A percentile compares a stretch with the other conserved stretches of the same genome.
These are phyloP conservation scores for Hypoxylon cercidicola DNA, from an alignment of 495 filamentous ascomycete genomes.

Conservation along the genomic window DNA sequence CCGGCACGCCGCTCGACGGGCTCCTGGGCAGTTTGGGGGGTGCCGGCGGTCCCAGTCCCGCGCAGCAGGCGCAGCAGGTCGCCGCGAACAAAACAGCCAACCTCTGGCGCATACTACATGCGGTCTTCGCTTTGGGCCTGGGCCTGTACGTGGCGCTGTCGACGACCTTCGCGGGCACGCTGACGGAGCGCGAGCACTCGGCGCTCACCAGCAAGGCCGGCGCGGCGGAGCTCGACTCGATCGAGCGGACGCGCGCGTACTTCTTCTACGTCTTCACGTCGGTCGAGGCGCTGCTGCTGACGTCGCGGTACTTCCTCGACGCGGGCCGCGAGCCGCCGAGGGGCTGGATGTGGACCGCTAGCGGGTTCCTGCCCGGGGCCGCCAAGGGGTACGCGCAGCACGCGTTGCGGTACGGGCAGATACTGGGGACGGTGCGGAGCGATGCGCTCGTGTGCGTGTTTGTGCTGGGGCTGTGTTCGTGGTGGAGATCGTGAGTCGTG, in stretches of 20 bases:
- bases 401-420: constrained; percentile 73
- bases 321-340: constrained; percentile 54
- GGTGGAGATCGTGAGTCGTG: constrained; percentile 61
- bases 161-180: constrained; percentile 71
- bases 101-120: constrained; percentile 81
- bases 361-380: constrained; percentile 67
- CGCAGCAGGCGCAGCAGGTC: constrained; percentile 45
- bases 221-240: constrained; percentile 32
- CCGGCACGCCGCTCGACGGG: constrained; percentile 42
- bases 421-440: constrained; percentile 68
- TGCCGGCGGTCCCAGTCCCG: constrained; percentile 56
- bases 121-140: constrained; percentile 74
- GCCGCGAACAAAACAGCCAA: constrained; percentile 58
- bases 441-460: constrained; percentile 80
- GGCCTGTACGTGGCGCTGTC: constrained; percentile 75
- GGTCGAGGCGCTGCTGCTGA: constrained; percentile 77
- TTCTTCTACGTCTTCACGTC: constrained; percentile 84
- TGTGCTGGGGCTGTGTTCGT: constrained; percentile 76
- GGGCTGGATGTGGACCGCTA: constrained; percentile 68
- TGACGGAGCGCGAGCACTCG: constrained; percentile 51
- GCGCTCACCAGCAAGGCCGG: constrained; percentile 34
- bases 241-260: constrained; percentile 42
- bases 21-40: constrained; percentile 44
- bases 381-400: constrained; percentile 66
- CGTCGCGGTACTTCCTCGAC: constrained; percentile 72